Conservation (phyloP, 768 basidiomycete genomes). For the Trametes punicea region DNA sequence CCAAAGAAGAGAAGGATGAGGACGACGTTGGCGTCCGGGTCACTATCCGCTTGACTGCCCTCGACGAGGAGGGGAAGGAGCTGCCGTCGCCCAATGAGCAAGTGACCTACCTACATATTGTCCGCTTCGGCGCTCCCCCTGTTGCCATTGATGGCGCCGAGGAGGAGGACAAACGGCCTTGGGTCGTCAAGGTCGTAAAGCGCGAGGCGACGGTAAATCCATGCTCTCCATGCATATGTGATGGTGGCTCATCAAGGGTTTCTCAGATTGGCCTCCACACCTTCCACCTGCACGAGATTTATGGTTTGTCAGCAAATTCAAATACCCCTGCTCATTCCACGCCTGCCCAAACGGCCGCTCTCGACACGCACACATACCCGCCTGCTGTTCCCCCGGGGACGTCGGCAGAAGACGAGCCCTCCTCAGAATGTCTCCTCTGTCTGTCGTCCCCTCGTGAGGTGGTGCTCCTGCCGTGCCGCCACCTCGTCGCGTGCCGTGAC, state of each 20-base stretch:
- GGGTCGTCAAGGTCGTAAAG: constrained; percentile 92
- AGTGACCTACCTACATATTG: constrained; percentile 82
- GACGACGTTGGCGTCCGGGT: constrained; percentile 65
- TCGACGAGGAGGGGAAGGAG: constrained; percentile 71
- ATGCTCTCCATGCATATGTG: not conserved
- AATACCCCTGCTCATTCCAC: constrained; percentile 32
- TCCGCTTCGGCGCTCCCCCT: constrained; percentile 55
- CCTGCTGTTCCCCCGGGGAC: constrained; percentile 33
- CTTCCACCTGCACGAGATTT: constrained; percentile 95
- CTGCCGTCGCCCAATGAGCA: constrained; percentile 78
- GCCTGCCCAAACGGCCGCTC: constrained; percentile 34
- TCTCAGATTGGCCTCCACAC: constrained; percentile 84
- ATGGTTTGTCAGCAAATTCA: constrained; percentile 62
- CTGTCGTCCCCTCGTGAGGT: constrained; percentile 87
- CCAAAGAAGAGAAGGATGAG: constrained; percentile 42
- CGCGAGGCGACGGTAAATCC: constrained; percentile 74
- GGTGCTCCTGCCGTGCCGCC: constrained; percentile 88
- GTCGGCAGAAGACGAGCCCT: constrained; percentile 60
- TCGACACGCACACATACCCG: constrained; percentile 45
- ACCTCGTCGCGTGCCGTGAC: constrained; percentile 93
- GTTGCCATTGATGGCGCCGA: constrained; percentile 18
- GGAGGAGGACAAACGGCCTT: constrained; percentile 60
- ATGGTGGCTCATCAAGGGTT: constrained; percentile 3
- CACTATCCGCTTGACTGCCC: constrained; percentile 75
- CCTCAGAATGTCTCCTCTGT: constrained; percentile 89